Evolutionary conservation across 768 basidiomycete genomes (phyloP).

Genomic region (Termitomyces sp.): DNA sequence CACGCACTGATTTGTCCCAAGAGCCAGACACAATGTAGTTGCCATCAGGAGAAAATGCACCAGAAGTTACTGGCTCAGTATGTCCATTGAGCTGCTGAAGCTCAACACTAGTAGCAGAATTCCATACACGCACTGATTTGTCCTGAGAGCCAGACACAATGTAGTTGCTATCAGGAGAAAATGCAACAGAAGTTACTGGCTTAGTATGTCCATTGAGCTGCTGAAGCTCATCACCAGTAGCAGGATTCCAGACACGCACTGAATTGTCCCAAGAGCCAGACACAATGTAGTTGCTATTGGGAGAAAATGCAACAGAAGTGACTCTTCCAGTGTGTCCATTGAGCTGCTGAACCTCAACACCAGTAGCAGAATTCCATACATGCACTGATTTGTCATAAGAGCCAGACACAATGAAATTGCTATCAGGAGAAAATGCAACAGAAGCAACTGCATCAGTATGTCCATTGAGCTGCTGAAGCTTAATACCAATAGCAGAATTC

Average conservation of each 20-base stretch:
- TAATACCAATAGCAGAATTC: background rate
- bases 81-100: too few relatives aligned
- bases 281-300: background rate
- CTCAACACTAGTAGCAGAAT: too few relatives aligned
- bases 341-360: background rate
- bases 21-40: too few relatives aligned
- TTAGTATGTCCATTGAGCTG: background rate
- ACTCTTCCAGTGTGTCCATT: background rate
- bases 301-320: background rate
- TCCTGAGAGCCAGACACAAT: too few relatives aligned
- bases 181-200: too few relatives aligned
- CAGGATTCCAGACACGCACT: background rate
- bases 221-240: background rate
- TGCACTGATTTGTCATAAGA: background rate
- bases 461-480: background rate
- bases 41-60: too few relatives aligned
- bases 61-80: background rate
- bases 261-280: background rate
- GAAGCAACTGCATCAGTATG: background rate
- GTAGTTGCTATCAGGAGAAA: too few relatives aligned
- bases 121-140: too few relatives aligned
- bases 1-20: too few relatives aligned
- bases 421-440: background rate
- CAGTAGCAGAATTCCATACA: background rate
- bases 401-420: background rate